Base-by-base conservation (phyloP, 177 flowering plant genomes). In the Telopea speciosissima region DNA sequence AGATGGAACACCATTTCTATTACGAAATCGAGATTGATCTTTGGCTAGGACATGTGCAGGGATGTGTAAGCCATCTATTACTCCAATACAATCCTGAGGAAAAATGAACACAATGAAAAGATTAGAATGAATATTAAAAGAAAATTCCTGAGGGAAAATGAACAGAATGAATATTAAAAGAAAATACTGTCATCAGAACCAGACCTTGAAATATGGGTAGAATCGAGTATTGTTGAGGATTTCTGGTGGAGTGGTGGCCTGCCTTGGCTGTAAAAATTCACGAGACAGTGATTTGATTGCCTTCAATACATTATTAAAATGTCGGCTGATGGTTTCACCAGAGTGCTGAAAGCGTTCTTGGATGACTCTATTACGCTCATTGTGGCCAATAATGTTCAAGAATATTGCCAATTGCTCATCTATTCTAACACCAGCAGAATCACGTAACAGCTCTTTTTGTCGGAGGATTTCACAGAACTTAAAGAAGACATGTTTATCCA, bases 21-120 rank as follows among this genome's bases (percentile, higher is more conserved):
- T 86, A 28, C 92, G 91, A 77, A 88, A 90, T 40, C 86, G 85
- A 70, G 90, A 71, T 76, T 87, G 92, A 72, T 90, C 92, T 79
- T 90, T 90, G 25, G 90, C 90, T 10, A 90, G 90, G 60, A 90
- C 86, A 76, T 87, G 83, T 42, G 91, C 96, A 68, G 91, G 92
- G 54, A 90, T 76, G 70, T 85, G 88, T 89, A 88, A 77, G 73
- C 86, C 85, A 78, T 88, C 92, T 63, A 90, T 85, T 19, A 83
- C 90, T 44, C 96, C 92, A 69, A 90, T 81, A 75, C 96, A 90
- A 78, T 90, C 92, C 91, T 90, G 77, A 62, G 9, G 9, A n/a
- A n/a, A 56, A 52, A 26, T 24, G 1, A 66, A 63, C 56, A 63
- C 3, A 70, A 64, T 26, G 31, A 52, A 23, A 74, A 16, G 58